Evolutionary conservation across 2,329 filamentous ascomycete species (phyloP).

Genomic region (Emmonsia crescens): DNA sequence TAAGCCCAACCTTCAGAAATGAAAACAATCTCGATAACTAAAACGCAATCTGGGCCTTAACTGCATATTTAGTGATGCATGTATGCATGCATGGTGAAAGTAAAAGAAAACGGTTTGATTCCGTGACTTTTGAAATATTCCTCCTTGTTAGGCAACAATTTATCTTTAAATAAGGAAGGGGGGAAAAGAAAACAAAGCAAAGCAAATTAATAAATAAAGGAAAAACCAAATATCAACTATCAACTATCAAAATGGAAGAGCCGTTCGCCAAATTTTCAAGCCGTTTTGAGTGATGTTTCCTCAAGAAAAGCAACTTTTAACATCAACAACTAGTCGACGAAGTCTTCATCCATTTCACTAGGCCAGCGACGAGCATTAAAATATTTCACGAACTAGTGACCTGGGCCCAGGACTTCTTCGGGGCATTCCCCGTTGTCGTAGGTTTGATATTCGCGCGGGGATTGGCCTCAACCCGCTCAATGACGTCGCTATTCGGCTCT

Average conservation of each 20-base stretch:
- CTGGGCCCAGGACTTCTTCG: background rate
- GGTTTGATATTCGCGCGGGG: background rate
- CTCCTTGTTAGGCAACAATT: background rate
- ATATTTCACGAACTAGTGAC: background rate
- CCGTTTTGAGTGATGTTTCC: background rate
- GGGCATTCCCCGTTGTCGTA: background rate
- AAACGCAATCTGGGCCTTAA: background rate
- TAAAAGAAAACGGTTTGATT: background rate
- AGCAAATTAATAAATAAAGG: background rate
- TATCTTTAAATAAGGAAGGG: background rate
- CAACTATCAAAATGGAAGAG: background rate
- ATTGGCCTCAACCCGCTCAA: constrained; percentile 1
- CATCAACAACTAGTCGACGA: background rate
- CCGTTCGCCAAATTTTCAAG: background rate
- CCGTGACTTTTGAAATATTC: background rate
- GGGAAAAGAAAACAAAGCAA: background rate
- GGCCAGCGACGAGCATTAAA: background rate
- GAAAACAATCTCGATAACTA: background rate
- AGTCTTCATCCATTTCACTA: background rate
- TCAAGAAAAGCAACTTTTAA: background rate
- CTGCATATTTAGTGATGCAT: background rate
- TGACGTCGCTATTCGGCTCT: constrained; percentile 1
- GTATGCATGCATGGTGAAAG: background rate
- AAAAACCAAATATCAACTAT: background rate
- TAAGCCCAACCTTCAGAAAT: background rate